These are phyloP conservation scores for Piper betle DNA, from an alignment of 164 flowering plant genomes.

Conservation along the genomic window DNA sequence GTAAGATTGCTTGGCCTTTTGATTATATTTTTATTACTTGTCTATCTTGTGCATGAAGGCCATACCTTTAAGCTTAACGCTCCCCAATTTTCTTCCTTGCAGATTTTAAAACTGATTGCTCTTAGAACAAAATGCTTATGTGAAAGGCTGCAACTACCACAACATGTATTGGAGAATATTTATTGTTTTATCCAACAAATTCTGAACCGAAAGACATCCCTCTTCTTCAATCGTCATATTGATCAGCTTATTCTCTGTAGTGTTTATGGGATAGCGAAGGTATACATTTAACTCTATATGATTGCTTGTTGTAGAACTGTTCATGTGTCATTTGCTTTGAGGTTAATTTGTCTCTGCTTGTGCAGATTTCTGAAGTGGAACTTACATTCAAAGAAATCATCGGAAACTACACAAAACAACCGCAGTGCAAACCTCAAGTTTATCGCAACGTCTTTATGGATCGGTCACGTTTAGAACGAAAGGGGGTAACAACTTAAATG, in stretches of 20 bases:
- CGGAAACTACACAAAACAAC: slow-evolving; percentile 78
- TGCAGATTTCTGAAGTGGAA: slow-evolving; percentile 77
- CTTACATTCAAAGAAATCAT: slow-evolving; percentile 81
- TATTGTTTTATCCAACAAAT: slow-evolving; percentile 79
- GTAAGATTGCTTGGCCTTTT: slow-evolving; percentile 17
- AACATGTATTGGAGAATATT: slow-evolving; percentile 65
- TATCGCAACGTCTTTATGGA: slow-evolving; percentile 81
- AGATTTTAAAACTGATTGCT: slow-evolving; percentile 90
- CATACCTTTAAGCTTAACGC: background rate
- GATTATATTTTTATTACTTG: background rate
- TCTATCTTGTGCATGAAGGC: background rate
- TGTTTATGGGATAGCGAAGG: slow-evolving; percentile 95
- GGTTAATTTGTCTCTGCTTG: background rate
- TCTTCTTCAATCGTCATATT: slow-evolving; percentile 84
- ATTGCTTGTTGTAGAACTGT: background rate
- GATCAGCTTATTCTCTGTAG: slow-evolving; percentile 94
- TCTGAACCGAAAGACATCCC: slow-evolving; percentile 52
- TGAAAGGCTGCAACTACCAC: slow-evolving; percentile 75
- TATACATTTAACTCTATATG: slow-evolving; percentile 5
- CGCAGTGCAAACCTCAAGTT: slow-evolving; percentile 89
- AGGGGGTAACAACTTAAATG: slow-evolving; percentile 43
- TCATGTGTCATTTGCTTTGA: background rate
- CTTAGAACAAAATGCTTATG: slow-evolving; percentile 94
- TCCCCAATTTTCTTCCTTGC: background rate
- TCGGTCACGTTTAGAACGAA: slow-evolving; percentile 44